phyloP scores from a whole-genome alignment of 441 rosid genomes.

The Erodium texanum region DNA sequence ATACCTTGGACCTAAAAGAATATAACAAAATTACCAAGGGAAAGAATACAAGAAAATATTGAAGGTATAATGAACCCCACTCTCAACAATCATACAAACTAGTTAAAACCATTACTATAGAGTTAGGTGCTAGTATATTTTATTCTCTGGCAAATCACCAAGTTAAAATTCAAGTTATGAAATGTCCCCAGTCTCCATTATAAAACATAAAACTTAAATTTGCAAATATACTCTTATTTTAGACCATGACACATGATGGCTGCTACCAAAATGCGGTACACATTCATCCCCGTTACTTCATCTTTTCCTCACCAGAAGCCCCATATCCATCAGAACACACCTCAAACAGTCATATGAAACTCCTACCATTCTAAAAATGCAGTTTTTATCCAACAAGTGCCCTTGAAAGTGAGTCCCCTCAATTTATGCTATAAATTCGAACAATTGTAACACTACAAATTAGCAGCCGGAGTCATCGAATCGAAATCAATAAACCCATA shows the following conservation, averaged over 20 bases:
- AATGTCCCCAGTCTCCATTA: not conserved
- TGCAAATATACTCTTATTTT: not conserved
- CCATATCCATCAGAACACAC: too few species aligned
- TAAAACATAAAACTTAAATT: not conserved
- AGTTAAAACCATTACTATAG: too few species aligned
- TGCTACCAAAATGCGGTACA: too few species aligned
- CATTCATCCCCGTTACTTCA: too few species aligned
- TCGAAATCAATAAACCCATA: not conserved
- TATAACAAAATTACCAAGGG: not conserved
- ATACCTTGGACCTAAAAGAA: conserved; percentile 76
- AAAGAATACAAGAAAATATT: not conserved
- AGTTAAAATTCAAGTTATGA: not conserved
- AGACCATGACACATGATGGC: too few species aligned
- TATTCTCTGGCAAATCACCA: not conserved
- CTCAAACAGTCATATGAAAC: not conserved
- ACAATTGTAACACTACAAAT: too few species aligned
- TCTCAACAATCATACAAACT: too few species aligned
- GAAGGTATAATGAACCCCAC: not conserved
- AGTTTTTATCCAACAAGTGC: not conserved
- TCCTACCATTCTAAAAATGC: not conserved
- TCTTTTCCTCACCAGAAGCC: too few species aligned
- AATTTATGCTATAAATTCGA: too few species aligned
- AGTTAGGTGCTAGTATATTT: too few species aligned
- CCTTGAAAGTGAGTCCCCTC: not conserved
- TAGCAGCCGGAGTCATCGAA: conserved; percentile 1